phyloP scores from a whole-genome alignment of 768 basidiomycete species.

The Galerina sulciceps region DNA sequence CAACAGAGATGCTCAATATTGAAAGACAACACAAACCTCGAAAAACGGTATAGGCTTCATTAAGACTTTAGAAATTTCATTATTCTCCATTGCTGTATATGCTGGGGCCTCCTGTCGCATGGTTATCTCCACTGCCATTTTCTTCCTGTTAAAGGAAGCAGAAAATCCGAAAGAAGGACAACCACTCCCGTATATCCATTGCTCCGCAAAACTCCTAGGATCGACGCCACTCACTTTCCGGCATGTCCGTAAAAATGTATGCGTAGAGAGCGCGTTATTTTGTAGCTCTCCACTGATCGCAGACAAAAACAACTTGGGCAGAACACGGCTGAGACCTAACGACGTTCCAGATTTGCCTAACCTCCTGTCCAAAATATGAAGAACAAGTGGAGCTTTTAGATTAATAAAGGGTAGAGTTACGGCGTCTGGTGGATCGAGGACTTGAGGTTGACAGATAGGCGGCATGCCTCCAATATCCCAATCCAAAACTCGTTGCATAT shows the following conservation, averaged over 20 bases:
- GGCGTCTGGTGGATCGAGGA: conserved; percentile 83
- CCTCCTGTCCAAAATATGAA: conserved; percentile 93
- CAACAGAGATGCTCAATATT: neutral
- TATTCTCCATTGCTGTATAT: conserved; percentile 68
- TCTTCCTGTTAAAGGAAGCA: conserved; percentile 94
- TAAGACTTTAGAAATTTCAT: conserved; percentile 65
- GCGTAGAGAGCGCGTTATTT: conserved; percentile 86
- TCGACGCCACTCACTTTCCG: conserved; percentile 94
- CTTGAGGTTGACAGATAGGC: conserved; percentile 91
- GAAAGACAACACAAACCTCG: conserved; percentile 57
- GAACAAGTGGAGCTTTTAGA: conserved; percentile 92
- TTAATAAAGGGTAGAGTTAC: conserved; percentile 86
- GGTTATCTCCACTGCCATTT: conserved; percentile 96
- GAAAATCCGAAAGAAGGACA: conserved; percentile 91
- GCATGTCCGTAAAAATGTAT: conserved; percentile 88
- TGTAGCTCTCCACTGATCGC: conserved; percentile 90
- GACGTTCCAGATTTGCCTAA: conserved; percentile 96
- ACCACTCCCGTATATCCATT: conserved; percentile 98
- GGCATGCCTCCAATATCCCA: conserved; percentile 89
- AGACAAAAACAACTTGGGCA: conserved; percentile 93
- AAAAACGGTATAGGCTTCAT: conserved; percentile 88
- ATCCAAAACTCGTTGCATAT: conserved; percentile 90
- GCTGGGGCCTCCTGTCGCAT: conserved; percentile 92
- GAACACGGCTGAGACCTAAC: conserved; percentile 89
- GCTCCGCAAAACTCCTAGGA: conserved; percentile 90